These are phyloP conservation scores for Rhodofomes roseus DNA, from an alignment of 1,284 basidiomycete genomes.

Conservation along the genomic window DNA sequence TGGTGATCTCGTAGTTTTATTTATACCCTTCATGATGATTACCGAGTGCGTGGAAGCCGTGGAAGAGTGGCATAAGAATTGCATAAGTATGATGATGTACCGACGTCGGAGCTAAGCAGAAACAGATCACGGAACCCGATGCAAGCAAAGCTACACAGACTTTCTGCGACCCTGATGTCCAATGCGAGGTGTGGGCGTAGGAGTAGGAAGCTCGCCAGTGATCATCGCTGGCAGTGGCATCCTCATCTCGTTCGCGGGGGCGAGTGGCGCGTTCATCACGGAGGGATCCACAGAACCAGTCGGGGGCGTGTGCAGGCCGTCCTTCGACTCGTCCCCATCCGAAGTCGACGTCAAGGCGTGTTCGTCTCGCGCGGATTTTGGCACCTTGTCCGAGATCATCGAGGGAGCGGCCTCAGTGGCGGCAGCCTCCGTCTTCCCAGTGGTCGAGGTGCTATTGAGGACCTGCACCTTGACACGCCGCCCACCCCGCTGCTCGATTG, in stretches of 20 bases:
- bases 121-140: not conserved
- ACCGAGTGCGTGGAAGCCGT: no score
- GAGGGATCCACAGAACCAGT: constrained; percentile 37
- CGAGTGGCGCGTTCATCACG: constrained; percentile 33
- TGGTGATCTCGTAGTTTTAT: not conserved
- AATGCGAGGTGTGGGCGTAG: constrained; percentile 27
- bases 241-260: constrained; percentile 31
- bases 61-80: not conserved
- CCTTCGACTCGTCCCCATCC: not conserved
- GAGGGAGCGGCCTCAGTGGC: not conserved
- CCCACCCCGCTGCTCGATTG: constrained; percentile 44
- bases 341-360: not conserved
- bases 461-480: constrained; percentile 14
- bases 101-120: not conserved
- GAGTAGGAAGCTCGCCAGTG: constrained; percentile 26
- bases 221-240: constrained; percentile 34
- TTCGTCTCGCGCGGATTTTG: not conserved
- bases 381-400: not conserved
- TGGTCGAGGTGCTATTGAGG: constrained; percentile 5
- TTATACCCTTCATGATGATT: not conserved
- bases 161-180: not conserved
- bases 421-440: not conserved
- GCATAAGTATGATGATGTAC: not conserved
- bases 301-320: constrained; percentile 29
- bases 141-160: not conserved